Percentiles rank a stretch among this genome's conserved stretches.
phyloP scores from a whole-genome alignment of 108 stramenopile species.

The Pseudonitzschia multistriata region DNA sequence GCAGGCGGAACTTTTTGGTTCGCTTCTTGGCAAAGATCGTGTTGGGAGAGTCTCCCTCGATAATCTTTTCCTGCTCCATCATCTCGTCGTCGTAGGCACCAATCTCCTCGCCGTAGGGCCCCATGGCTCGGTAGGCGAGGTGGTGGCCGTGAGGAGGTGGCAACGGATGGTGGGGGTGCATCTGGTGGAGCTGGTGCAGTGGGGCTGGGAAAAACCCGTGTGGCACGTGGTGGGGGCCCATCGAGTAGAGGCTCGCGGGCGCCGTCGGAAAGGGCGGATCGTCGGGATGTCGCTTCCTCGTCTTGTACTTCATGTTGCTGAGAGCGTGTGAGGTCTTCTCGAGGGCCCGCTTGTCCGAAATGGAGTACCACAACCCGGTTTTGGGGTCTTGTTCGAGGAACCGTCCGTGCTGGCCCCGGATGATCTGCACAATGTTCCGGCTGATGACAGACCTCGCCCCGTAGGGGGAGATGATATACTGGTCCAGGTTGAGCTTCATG shows the following conservation, averaged over 20 bases:
- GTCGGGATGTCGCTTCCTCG: conserved; percentile 30
- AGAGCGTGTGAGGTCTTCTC: conserved; percentile 77
- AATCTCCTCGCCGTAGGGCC: conserved; percentile 9
- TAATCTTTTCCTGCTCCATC: conserved; percentile 11
- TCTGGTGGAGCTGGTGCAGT: conserved; percentile 1
- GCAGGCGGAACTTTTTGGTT: conserved; percentile 35
- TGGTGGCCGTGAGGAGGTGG: neutral
- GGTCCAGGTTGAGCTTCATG: conserved; percentile 39
- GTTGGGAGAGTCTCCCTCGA: conserved; percentile 14
- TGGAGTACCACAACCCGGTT: conserved; percentile 49
- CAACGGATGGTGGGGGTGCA: neutral
- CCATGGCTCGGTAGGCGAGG: conserved; percentile 12
- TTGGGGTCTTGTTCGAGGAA: conserved; percentile 57
- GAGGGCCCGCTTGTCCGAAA: conserved; percentile 58
- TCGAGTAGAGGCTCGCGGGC: neutral
- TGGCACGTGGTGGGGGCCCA: conserved; percentile 3
- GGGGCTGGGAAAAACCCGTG: conserved; percentile 2
- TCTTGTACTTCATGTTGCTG: conserved; percentile 48
- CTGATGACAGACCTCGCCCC: conserved; percentile 42
- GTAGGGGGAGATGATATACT: conserved; percentile 43
- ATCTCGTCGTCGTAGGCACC: neutral
- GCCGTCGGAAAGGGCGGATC: conserved; percentile 1
- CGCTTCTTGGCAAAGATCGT: conserved; percentile 23
- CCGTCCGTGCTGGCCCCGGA: conserved; percentile 48
- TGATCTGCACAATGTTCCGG: conserved; percentile 51